These are phyloP conservation scores for Lumnitzera racemosa DNA, from an alignment of 345 rosid genomes.

Conservation along the genomic window DNA sequence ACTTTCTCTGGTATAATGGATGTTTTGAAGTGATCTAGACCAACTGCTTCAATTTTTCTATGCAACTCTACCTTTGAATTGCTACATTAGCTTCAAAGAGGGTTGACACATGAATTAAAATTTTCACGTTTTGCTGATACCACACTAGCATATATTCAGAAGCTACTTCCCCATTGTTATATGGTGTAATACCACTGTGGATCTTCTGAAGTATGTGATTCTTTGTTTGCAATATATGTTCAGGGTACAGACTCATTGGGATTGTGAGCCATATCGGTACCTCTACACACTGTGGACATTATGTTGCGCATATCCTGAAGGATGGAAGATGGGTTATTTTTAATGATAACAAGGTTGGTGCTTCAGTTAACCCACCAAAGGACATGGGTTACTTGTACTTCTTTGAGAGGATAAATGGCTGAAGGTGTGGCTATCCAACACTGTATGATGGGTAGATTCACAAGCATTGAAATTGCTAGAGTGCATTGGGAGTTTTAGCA, in stretches of 20 bases:
- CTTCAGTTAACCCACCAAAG: constrained; percentile 77
- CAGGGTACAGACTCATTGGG: constrained; percentile 87
- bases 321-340: constrained; percentile 89
- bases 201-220: background rate
- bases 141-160: too few relatives aligned
- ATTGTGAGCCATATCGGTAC: constrained; percentile 95
- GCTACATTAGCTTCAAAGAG: too few relatives aligned
- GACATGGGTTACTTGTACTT: constrained; percentile 98
- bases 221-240: constrained; percentile 7
- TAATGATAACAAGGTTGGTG: constrained; percentile 89
- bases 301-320: constrained; percentile 84
- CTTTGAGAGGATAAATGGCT: constrained; percentile 69
- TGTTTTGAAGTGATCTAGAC: too few relatives aligned
- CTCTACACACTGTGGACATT: constrained; percentile 90
- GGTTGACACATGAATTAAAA: too few relatives aligned
- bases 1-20: too few relatives aligned
- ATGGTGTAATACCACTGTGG: background rate
- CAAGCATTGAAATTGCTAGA: too few relatives aligned
- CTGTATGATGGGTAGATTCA: too few relatives aligned
- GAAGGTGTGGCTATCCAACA: constrained; percentile 15
- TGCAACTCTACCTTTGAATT: too few relatives aligned
- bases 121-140: too few relatives aligned
- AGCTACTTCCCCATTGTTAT: too few relatives aligned
- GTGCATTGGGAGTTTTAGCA: too few relatives aligned
- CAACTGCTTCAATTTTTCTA: too few relatives aligned